phyloP scores from a whole-genome alignment of 768 basidiomycete genomes.

The Coprinopsis strossmayeri region DNA sequence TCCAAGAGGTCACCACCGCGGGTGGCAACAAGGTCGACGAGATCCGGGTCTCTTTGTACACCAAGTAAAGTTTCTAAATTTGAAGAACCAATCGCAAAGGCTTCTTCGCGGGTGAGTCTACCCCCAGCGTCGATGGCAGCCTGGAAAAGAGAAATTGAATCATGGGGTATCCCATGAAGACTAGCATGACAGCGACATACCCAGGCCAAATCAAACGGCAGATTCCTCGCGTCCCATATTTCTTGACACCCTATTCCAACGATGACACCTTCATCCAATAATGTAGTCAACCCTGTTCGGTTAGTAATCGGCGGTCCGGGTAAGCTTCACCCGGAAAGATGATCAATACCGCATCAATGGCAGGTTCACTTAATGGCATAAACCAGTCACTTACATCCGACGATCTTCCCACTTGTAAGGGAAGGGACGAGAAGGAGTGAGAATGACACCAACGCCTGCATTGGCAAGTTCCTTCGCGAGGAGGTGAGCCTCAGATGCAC shows the following conservation, averaged over 20 bases:
- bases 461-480: constrained; percentile 62
- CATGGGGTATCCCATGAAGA: no score
- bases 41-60: constrained; percentile 22
- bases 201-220: constrained; percentile 81
- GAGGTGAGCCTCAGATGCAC: constrained; percentile 61
- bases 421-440: constrained; percentile 58
- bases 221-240: constrained; percentile 68
- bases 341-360: no score
- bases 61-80: constrained; percentile 38
- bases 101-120: constrained; percentile 32
- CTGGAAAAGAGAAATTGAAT: constrained; percentile 17
- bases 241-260: constrained; percentile 61
- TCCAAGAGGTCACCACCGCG: constrained; percentile 48
- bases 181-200: constrained; percentile 36
- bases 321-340: constrained; percentile 26
- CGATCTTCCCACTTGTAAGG: constrained; percentile 66
- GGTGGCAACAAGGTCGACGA: constrained; percentile 52
- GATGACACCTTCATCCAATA: constrained; percentile 64
- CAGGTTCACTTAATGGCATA: not conserved
- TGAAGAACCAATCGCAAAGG: constrained; percentile 39
- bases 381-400: constrained; percentile 42
- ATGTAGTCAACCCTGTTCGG: constrained; percentile 45
- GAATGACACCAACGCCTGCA: constrained; percentile 39
- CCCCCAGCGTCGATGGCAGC: constrained; percentile 38
- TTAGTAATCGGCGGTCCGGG: constrained; percentile 71